Evolutionary conservation across 1,284 basidiomycete genomes (phyloP).

Genomic region (Ustilago shanxiensis): DNA sequence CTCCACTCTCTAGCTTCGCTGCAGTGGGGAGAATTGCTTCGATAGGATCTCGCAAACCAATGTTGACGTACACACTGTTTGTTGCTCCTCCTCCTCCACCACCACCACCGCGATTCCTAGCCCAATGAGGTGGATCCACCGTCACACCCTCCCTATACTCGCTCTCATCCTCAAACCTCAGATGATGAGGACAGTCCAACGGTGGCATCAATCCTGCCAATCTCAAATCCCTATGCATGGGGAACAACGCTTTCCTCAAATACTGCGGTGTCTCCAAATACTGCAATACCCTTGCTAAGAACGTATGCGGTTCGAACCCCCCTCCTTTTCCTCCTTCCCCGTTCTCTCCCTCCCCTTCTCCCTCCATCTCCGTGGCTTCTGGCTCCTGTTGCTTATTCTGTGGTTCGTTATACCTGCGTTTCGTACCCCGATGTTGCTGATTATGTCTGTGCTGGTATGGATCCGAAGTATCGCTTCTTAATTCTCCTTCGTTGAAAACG

Average conservation of each 20-base stretch:
- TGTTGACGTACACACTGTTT: slow-evolving; percentile 55
- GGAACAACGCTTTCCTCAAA: slow-evolving; percentile 66
- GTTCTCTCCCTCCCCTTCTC: slow-evolving; percentile 8
- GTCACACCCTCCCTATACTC: slow-evolving; percentile 67
- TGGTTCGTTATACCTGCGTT: slow-evolving; percentile 10
- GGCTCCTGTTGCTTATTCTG: not conserved
- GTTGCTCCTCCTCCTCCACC: not conserved
- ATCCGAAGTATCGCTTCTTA: slow-evolving; percentile 19
- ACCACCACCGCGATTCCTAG: not conserved
- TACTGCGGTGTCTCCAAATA: slow-evolving; percentile 71
- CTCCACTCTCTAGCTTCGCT: slow-evolving; percentile 30
- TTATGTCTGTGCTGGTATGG: slow-evolving; percentile 37
- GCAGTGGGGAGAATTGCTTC: slow-evolving; percentile 18
- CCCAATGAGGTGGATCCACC: slow-evolving; percentile 50
- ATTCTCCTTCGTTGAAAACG: slow-evolving; percentile 58
- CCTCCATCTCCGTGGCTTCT: slow-evolving; percentile 4
- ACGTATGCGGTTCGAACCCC: slow-evolving; percentile 60
- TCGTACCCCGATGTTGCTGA: slow-evolving; percentile 18
- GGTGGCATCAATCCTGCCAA: slow-evolving; percentile 69
- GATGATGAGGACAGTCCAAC: slow-evolving; percentile 68
- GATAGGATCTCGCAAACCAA: slow-evolving; percentile 65
- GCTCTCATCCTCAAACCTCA: slow-evolving; percentile 63
- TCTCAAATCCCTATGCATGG: slow-evolving; percentile 67
- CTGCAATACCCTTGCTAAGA: slow-evolving; percentile 65
- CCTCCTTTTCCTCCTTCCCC: slow-evolving; percentile 7